These are phyloP conservation scores for Leccinum disarticulatum DNA, from an alignment of 768 basidiomycete species.

Conservation along the genomic window DNA sequence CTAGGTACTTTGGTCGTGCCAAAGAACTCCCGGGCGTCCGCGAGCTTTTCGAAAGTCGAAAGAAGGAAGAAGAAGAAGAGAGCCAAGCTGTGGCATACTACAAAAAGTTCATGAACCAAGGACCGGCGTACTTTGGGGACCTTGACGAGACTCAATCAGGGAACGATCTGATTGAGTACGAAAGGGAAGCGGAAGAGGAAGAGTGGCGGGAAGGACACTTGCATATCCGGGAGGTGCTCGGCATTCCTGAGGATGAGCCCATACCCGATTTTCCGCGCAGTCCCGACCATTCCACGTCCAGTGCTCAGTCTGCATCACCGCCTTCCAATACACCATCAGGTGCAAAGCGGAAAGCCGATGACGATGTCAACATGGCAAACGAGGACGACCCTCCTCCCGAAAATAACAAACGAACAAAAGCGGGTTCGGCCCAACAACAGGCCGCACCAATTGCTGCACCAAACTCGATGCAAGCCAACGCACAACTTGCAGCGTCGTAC, in stretches of 20 bases:
- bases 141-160: slow-evolving; percentile 66
- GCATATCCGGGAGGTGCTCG: slow-evolving; percentile 53
- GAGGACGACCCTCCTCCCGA: slow-evolving; percentile 28
- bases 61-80: slow-evolving; percentile 89
- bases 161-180: slow-evolving; percentile 66
- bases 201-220: slow-evolving; percentile 67
- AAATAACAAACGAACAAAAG: slow-evolving; percentile 33
- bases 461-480: slow-evolving; percentile 33
- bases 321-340: slow-evolving; percentile 22
- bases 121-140: slow-evolving; percentile 89
- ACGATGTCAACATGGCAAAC: slow-evolving; percentile 36
- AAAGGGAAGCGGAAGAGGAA: slow-evolving; percentile 68
- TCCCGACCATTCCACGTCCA: slow-evolving; percentile 7
- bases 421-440: slow-evolving; percentile 10
- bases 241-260: slow-evolving; percentile 50
- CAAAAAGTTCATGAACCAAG: slow-evolving; percentile 87
- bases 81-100: slow-evolving; percentile 72
- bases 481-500: slow-evolving; percentile 62
- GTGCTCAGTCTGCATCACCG: slow-evolving; percentile 21
- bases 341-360: slow-evolving; percentile 59
- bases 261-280: slow-evolving; percentile 50
- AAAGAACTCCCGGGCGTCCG: slow-evolving; percentile 94
- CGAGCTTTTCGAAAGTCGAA: slow-evolving; percentile 88
- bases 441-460: slow-evolving; percentile 1
- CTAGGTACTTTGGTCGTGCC: slow-evolving; percentile 93